These are phyloP conservation scores for Lotus japonicus DNA, from an alignment of 306 rosid genomes.

Conservation along the genomic window DNA sequence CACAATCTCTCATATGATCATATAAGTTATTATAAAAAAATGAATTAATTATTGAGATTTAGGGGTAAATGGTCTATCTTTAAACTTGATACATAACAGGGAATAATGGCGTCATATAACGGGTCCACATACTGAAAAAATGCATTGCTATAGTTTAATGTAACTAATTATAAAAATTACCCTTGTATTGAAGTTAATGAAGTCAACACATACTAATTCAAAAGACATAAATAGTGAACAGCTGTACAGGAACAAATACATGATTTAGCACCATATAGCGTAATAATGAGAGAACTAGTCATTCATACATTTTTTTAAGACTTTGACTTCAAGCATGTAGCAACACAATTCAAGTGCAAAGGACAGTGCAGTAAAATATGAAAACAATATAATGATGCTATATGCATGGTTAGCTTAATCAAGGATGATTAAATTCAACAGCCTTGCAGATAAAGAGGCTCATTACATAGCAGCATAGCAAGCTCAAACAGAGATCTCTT, in stretches of 20 bases:
- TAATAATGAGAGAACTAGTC: not conserved
- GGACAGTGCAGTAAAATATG: not conserved
- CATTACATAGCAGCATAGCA: not conserved
- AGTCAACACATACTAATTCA: slow-evolving; percentile 1
- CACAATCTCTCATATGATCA: not conserved
- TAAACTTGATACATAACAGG: too few species aligned
- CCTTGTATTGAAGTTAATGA: slow-evolving; percentile 4
- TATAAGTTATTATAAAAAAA: slow-evolving; percentile 4
- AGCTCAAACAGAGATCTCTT: not conserved
- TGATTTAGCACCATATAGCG: slow-evolving; percentile 19
- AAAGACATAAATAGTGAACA: not conserved
- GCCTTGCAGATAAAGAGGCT: not conserved
- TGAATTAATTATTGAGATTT: not conserved
- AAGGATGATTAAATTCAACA: not conserved
- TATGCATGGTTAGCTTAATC: not conserved
- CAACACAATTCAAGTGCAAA: not conserved
- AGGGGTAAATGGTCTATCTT: too few species aligned
- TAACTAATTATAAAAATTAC: slow-evolving; percentile 1
- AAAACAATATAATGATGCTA: not conserved
- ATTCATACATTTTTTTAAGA: not conserved
- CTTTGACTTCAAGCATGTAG: slow-evolving; percentile 9
- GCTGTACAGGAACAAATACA: not conserved
- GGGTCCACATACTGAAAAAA: too few species aligned
- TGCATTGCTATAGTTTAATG: not conserved
- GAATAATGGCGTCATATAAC: too few species aligned